These are phyloP conservation scores for Thecaphora frezii DNA, from an alignment of 1,284 basidiomycete genomes.

Conservation along the genomic window DNA sequence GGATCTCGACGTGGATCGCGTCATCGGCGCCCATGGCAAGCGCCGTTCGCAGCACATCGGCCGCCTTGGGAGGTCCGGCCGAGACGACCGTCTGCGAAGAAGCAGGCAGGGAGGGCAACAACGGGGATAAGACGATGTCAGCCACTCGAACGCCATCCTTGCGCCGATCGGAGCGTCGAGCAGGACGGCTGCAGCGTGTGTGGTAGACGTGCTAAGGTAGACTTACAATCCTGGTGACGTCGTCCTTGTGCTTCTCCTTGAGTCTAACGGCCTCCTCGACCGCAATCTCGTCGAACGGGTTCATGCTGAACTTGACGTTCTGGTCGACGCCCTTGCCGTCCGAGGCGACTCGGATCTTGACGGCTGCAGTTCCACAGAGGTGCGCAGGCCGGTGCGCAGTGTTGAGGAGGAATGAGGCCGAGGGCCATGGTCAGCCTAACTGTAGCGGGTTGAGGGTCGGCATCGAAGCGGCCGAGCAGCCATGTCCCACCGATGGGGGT, in stretches of 20 bases:
- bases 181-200: not conserved
- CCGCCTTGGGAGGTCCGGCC: conserved; percentile 85
- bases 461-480: not conserved
- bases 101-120: not conserved
- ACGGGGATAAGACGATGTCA: not conserved
- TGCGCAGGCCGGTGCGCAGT: not conserved
- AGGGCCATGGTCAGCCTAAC: too few species aligned
- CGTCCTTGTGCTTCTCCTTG: conserved; percentile 74
- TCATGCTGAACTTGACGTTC: conserved; percentile 62
- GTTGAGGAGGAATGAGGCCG: not conserved
- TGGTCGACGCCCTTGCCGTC: conserved; percentile 58
- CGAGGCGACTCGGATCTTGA: conserved; percentile 58
- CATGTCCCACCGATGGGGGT: too few species aligned
- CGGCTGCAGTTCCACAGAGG: conserved; percentile 43
- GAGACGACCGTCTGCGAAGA: conserved; percentile 70
- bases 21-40: conserved; percentile 97
- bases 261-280: conserved; percentile 96
- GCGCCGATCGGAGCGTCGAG: too few species aligned
- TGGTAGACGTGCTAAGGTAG: not conserved
- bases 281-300: conserved; percentile 65
- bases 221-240: conserved; percentile 54
- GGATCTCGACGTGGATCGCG: conserved; percentile 82
- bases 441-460: not conserved
- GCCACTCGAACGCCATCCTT: too few species aligned
- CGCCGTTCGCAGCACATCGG: conserved; percentile 89